Evolutionary conservation across 176 grass and related monocot species (phyloP).

Genomic region (Canna indica): DNA sequence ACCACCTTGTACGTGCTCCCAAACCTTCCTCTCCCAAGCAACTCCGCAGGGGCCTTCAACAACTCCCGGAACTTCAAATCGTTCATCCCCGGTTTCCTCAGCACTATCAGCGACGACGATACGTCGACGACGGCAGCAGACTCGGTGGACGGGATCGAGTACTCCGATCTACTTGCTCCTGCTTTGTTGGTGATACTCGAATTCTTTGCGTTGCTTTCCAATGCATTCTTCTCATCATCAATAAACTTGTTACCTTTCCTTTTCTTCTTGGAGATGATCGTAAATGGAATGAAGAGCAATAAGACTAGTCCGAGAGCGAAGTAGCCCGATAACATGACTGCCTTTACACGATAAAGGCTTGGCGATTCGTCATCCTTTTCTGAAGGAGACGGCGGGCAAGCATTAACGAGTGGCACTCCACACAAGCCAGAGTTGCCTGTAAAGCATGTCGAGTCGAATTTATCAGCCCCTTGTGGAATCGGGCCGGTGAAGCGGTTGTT

Average conservation of each 20-base stretch:
- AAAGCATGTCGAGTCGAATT: neutral
- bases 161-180: conserved; percentile 11
- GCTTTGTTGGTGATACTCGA: conserved; percentile 25
- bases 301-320: conserved; percentile 31
- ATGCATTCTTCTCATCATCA: neutral
- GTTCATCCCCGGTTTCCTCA: conserved; percentile 5
- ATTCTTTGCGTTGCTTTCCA: conserved; percentile 13
- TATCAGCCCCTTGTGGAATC: conserved; percentile 9
- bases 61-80: conserved; percentile 54
- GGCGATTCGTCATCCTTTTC: neutral
- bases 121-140: neutral
- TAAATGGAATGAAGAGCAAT: conserved; percentile 9
- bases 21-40: conserved; percentile 47
- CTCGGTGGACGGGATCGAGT: conserved; percentile 14
- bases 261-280: neutral
- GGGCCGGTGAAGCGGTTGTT: conserved; percentile 38
- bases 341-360: neutral
- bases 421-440: conserved; percentile 34
- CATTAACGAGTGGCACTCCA: neutral
- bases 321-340: conserved; percentile 39
- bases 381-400: neutral
- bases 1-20: conserved; percentile 69
- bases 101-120: neutral
- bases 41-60: conserved; percentile 56
- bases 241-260: neutral